These are phyloP conservation scores for Xylaria digitata DNA, from an alignment of 2,329 filamentous ascomycete species.

Conservation along the genomic window DNA sequence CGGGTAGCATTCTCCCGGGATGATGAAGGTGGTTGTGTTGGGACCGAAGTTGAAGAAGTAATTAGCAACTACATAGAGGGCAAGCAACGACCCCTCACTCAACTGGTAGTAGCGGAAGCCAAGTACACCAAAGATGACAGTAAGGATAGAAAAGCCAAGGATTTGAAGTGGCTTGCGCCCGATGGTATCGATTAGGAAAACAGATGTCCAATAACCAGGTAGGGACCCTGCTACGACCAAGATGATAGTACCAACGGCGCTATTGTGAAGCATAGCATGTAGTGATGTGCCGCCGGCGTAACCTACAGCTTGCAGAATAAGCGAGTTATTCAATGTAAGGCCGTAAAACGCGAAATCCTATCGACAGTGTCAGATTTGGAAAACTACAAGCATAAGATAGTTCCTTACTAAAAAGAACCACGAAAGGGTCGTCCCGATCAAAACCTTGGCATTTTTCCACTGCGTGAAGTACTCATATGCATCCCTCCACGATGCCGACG, in stretches of 20 bases:
- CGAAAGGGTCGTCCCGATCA: conserved; percentile 80
- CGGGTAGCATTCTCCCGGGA: conserved; percentile 73
- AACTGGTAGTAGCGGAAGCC: conserved; percentile 69
- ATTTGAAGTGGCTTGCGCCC: conserved; percentile 83
- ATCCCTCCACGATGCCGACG: conserved; percentile 77
- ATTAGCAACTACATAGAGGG: conserved; percentile 72
- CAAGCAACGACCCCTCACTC: conserved; percentile 62
- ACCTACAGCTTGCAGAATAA: conserved; percentile 78
- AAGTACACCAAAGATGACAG: conserved; percentile 70
- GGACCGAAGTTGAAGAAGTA: conserved; percentile 76
- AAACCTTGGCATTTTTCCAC: conserved; percentile 76
- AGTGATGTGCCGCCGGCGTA: conserved; percentile 72
- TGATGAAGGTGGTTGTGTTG: conserved; percentile 73
- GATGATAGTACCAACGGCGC: conserved; percentile 81
- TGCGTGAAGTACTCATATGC: conserved; percentile 74
- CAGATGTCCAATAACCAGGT: conserved; percentile 83
- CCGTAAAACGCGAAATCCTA: conserved; percentile 76
- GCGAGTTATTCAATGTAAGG: conserved; percentile 78
- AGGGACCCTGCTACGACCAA: conserved; percentile 81
- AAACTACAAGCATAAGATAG: neutral
- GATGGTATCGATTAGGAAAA: conserved; percentile 77
- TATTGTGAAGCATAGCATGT: conserved; percentile 76
- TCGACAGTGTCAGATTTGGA: conserved; percentile 28
- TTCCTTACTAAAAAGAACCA: conserved; percentile 78
- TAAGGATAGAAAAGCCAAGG: conserved; percentile 69